phyloP scores from a whole-genome alignment of 1,284 basidiomycete genomes.

The Xerocomus amazonicus region DNA sequence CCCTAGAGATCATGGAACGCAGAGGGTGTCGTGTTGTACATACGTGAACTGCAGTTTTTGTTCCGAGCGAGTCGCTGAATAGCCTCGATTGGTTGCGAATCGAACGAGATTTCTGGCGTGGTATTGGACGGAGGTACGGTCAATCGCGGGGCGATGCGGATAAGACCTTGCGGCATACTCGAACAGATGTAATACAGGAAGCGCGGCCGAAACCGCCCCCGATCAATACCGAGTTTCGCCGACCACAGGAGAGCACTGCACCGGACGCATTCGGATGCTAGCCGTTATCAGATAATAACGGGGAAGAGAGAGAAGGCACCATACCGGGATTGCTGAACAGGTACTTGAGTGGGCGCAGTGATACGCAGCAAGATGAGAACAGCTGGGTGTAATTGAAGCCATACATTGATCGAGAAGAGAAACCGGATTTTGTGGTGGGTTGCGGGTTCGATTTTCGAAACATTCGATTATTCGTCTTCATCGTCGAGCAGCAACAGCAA shows the following conservation, averaged over 20 bases:
- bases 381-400: too few relatives aligned
- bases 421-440: conserved; percentile 23
- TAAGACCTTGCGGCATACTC: conserved; percentile 19
- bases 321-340: background rate
- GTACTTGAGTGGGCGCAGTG: conserved; percentile 14
- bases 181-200: conserved; percentile 17
- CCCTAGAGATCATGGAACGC: conserved; percentile 8
- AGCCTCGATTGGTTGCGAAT: conserved; percentile 10
- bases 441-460: conserved; percentile 7
- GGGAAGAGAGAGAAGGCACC: conserved; percentile 7
- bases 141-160: conserved; percentile 21
- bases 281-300: conserved; percentile 21
- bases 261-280: conserved; percentile 2
- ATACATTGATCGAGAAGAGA: too few relatives aligned
- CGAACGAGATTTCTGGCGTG: conserved; percentile 5
- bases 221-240: conserved; percentile 23
- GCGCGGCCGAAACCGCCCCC: conserved; percentile 20
- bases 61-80: conserved; percentile 19
- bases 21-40: conserved; percentile 9
- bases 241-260: conserved; percentile 31
- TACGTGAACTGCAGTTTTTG: conserved; percentile 3
- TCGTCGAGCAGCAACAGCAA: too few relatives aligned
- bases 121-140: conserved; percentile 7
- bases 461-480: too few relatives aligned
- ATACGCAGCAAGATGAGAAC: conserved; percentile 19